Evolutionary conservation across 768 basidiomycete genomes (phyloP), one percentile per base, ranked within the genome.

Genomic region (Cyclocybe aegerita): DNA sequence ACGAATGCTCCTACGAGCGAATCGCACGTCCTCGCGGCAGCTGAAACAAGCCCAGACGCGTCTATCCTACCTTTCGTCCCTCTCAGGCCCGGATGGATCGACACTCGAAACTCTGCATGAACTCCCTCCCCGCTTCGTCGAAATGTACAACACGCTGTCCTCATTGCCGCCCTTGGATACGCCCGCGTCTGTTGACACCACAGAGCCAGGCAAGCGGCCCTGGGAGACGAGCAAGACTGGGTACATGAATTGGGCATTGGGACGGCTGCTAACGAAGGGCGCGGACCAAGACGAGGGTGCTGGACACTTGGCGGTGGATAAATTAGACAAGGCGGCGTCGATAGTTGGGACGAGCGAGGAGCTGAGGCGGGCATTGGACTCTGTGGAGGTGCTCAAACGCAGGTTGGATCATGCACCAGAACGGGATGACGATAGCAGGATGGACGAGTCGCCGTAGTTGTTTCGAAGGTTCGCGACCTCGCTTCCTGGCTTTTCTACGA

Each of bases 151-250:
- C 7, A 66, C 70, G 6, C 70, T 78, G n/a, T 74, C 76, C 4
- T 67, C 76, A 0, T 73, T 88, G 4, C 79, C 84, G 2, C 60
- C 71, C 1, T 68, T 77, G 38, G 70, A 74, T 47, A 23, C 77
- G 7, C 64, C 73, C 17, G 63, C 71, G 8, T 65, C 74, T 16
- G 60, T 72, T 32, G 66, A 74, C 17, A 62, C 70, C 17, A 59
- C 74, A 3, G 80, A 83, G 50, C 80, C 83, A 0, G 83, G 87
- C 0, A 89, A 89, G 63, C 79, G 83, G 36, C 78, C 78, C 8
- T 93, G 91, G 90, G 89, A 93, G 68, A 79, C 81, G 34, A 83
- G 79, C 64, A 79, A 80, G 62, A 75, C 78, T 1, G 90, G 88
- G 4, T 94, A 93, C 64, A 62, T 86, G 4, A 82, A 83, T 52